phyloP scores from a whole-genome alignment of 1,139 yeast genomes.

The Pneumocystis canis region DNA sequence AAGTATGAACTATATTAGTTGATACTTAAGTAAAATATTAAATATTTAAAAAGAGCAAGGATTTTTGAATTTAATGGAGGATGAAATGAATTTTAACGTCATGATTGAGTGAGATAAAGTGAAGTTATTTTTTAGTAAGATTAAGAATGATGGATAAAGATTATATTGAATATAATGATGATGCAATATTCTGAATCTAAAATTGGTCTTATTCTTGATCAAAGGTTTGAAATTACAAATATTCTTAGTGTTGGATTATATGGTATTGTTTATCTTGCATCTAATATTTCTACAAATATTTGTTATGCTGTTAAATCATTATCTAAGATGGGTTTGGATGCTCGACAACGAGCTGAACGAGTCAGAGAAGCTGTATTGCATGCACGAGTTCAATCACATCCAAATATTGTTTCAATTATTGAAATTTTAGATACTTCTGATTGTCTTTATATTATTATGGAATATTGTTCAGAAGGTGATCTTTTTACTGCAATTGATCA shows the following conservation, averaged over 20 bases:
- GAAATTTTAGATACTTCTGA: constrained; percentile 39
- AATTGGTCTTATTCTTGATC: background rate
- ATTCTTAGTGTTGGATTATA: constrained; percentile 81
- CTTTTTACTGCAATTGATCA: constrained; percentile 52
- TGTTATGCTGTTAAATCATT: constrained; percentile 63
- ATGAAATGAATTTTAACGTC: no score
- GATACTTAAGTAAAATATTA: no score
- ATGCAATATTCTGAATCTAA: background rate
- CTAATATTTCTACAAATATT: constrained; percentile 36
- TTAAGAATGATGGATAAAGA: no score
- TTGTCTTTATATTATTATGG: constrained; percentile 57
- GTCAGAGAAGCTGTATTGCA: constrained; percentile 67
- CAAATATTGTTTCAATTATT: constrained; percentile 60
- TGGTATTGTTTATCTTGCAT: constrained; percentile 66
- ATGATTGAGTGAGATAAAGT: no score
- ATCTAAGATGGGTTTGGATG: constrained; percentile 11
- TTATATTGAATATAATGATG: no score
- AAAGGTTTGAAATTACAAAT: background rate
- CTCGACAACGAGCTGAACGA: constrained; percentile 23
- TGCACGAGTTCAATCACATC: constrained; percentile 58
- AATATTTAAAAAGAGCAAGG: no score
- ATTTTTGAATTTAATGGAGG: no score
- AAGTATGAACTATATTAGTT: no score
- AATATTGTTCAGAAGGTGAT: constrained; percentile 69
- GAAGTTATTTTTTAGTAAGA: no score